These are phyloP conservation scores for Herpetomonas tarakana DNA, from an alignment of 208 protist genomes.

Conservation along the genomic window DNA sequence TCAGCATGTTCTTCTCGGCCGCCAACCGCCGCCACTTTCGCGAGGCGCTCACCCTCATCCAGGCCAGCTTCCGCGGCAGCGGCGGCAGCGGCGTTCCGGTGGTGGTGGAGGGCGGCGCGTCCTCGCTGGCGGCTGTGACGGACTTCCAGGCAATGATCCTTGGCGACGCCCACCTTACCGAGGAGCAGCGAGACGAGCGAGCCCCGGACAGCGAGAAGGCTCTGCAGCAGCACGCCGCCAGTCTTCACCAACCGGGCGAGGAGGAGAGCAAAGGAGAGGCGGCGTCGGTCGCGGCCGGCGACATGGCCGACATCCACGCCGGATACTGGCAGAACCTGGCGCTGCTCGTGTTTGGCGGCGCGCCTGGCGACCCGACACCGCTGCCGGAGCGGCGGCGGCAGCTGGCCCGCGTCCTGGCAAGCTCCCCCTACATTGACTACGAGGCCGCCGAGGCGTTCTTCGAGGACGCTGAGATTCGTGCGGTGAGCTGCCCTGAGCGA, in stretches of 20 bases:
- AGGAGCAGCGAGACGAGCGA: neutral
- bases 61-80: neutral
- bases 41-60: neutral
- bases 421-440: constrained; percentile 32
- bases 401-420: constrained; percentile 40
- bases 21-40: neutral
- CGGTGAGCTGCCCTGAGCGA: constrained; percentile 31
- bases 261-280: neutral
- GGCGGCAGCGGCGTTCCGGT: neutral
- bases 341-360: constrained; percentile 17
- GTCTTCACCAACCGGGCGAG: neutral
- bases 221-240: too few species aligned
- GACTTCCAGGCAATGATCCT: constrained; percentile 2
- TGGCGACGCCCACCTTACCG: neutral
- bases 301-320: constrained; percentile 21
- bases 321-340: constrained; percentile 32
- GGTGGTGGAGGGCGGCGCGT: too few species aligned
- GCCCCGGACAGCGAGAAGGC: neutral
- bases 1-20: neutral
- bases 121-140: neutral
- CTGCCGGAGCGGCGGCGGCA: constrained; percentile 7
- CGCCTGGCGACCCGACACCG: neutral
- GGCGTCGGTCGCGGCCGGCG: neutral
- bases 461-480: constrained; percentile 28
- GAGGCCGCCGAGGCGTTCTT: constrained; percentile 26